Evolutionary conservation across 2,329 filamentous ascomycete species (phyloP).

Genomic region (Exserohilum turcica): DNA sequence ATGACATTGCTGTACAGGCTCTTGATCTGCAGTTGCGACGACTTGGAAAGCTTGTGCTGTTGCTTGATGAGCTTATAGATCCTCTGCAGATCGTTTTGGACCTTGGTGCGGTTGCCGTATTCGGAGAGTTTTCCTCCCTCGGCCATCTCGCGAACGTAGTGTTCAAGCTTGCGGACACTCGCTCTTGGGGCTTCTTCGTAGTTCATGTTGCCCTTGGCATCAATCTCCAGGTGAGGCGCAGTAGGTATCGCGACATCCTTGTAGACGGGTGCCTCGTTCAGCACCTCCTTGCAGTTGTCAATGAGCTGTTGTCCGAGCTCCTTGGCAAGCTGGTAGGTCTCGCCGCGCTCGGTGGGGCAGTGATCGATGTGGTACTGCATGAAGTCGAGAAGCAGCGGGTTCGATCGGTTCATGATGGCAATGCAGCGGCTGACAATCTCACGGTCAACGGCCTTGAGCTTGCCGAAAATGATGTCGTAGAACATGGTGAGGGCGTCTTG

Average conservation of each 20-base stretch:
- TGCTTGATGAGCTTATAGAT: conserved; percentile 99
- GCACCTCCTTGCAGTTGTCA: conserved; percentile 94
- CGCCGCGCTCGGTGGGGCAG: conserved; percentile 92
- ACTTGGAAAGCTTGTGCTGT: conserved; percentile 96
- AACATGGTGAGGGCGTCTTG: conserved; percentile 98
- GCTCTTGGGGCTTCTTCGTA: conserved; percentile 86
- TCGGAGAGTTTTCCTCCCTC: conserved; percentile 98
- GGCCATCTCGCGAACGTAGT: conserved; percentile 98
- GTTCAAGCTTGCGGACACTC: conserved; percentile 94
- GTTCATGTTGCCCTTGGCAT: conserved; percentile 87
- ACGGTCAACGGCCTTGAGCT: conserved; percentile 88
- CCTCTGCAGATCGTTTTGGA: conserved; percentile 90
- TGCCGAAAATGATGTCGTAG: conserved; percentile 97
- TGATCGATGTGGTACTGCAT: conserved; percentile 99
- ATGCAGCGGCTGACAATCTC: conserved; percentile 99
- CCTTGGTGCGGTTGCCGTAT: conserved; percentile 97
- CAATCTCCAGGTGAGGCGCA: conserved; percentile 88
- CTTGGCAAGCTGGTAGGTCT: conserved; percentile 98
- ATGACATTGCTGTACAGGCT: conserved; percentile 91
- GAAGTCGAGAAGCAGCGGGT: conserved; percentile 92
- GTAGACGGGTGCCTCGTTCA: conserved; percentile 83
- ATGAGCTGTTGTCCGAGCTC: conserved; percentile 91
- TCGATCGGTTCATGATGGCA: conserved; percentile 98
- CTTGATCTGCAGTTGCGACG: conserved; percentile 96
- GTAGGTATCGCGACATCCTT: conserved; percentile 95